Evolutionary conservation across 495 filamentous ascomycete species (phyloP).

Genomic region (Penicillium waksmanii): DNA sequence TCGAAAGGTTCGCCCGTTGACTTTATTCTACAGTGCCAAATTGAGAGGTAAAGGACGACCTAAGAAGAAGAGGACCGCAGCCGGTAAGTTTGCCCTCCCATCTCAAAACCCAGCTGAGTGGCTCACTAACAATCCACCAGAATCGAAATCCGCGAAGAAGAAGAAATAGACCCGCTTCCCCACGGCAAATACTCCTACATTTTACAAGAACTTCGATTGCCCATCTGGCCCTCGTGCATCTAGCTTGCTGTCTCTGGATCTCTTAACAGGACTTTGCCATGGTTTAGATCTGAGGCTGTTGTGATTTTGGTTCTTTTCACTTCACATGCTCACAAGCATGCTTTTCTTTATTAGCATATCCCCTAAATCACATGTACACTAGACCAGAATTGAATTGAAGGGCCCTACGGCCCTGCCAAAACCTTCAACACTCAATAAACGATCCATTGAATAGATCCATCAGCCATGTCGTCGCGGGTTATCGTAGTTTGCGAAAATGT

Average conservation of each 20-base stretch:
- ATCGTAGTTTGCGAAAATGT: background rate
- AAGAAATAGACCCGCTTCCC: slow-evolving; percentile 38
- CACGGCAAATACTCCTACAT: background rate
- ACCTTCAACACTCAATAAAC: background rate
- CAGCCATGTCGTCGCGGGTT: background rate
- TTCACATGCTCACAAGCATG: background rate
- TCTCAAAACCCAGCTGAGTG: background rate
- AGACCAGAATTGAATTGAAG: background rate
- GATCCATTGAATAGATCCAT: background rate
- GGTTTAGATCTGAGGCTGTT: background rate
- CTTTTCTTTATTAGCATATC: background rate
- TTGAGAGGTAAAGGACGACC: slow-evolving; percentile 84
- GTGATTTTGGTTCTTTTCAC: background rate
- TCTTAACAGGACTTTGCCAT: background rate
- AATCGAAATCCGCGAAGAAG: slow-evolving; percentile 48
- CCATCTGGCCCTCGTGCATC: too few species aligned
- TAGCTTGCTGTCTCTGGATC: background rate
- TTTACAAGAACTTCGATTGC: too few species aligned
- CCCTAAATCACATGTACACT: slow-evolving; percentile 3
- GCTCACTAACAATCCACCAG: slow-evolving; percentile 24
- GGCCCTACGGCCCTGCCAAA: background rate
- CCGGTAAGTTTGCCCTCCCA: slow-evolving; percentile 53
- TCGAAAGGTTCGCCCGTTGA: slow-evolving; percentile 2
- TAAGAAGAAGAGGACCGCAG: slow-evolving; percentile 80
- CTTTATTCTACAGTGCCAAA: slow-evolving; percentile 57